Evolutionary conservation across 768 basidiomycete species (phyloP).

Genomic region (Cystofilobasidium bisporidii): DNA sequence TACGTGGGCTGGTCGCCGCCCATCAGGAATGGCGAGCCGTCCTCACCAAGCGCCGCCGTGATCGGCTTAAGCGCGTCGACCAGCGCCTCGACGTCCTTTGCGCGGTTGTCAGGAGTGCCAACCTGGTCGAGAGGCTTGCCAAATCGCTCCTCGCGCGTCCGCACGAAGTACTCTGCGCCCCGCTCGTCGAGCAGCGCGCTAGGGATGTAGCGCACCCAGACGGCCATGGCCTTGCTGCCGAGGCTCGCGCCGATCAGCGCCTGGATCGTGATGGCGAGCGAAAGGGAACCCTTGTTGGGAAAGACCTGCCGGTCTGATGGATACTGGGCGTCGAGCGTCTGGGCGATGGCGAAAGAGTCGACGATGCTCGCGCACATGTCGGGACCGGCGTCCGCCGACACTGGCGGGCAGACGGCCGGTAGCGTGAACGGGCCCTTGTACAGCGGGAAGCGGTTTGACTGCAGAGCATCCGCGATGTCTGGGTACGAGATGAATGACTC

Average conservation of each 20-base stretch:
- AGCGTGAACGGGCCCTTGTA: constrained; percentile 8
- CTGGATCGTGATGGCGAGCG: neutral
- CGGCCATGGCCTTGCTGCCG: neutral
- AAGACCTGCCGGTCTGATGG: neutral
- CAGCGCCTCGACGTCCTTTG: neutral
- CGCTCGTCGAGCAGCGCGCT: neutral
- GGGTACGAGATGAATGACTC: constrained; percentile 31
- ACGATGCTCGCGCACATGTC: neutral
- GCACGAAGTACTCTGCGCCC: neutral
- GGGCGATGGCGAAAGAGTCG: constrained; percentile 8
- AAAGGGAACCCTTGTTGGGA: neutral
- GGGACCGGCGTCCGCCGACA: neutral
- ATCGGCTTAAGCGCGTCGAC: neutral
- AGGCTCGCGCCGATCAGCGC: neutral
- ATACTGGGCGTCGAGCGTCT: neutral
- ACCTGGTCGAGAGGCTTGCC: neutral
- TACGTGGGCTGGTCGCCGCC: constrained; percentile 6
- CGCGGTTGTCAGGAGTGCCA: neutral
- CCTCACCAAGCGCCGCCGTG: neutral
- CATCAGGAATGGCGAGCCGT: neutral
- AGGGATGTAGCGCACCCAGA: neutral
- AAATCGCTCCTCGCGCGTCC: neutral
- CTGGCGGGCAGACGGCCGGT: constrained; percentile 9
- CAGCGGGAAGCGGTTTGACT: constrained; percentile 1
- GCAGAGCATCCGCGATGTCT: constrained; percentile 23